phyloP scores from a whole-genome alignment of 2,329 filamentous ascomycete genomes.

The Zymoseptoria crescenta region DNA sequence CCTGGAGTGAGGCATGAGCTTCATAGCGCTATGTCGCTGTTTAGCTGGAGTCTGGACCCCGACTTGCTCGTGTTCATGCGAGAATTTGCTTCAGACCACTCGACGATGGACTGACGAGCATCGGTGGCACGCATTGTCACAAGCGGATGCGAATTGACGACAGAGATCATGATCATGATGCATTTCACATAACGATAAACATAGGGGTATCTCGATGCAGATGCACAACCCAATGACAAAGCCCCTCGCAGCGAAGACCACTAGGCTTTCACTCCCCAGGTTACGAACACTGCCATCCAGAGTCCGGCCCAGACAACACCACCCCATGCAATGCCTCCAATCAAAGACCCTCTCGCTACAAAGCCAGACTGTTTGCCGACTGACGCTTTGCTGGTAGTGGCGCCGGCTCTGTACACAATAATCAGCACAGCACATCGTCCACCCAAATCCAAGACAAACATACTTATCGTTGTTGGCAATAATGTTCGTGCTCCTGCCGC shows the following conservation, averaged over 20 bases:
- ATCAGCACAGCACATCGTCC: not conserved
- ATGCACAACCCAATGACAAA: not conserved
- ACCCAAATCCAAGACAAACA: not conserved
- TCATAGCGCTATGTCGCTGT: not conserved
- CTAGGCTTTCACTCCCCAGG: not conserved
- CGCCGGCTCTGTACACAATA: not conserved
- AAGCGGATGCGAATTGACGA: not conserved
- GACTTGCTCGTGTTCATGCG: not conserved
- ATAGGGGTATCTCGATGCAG: slow-evolving; percentile 1
- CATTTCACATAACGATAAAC: not conserved
- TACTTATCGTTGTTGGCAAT: slow-evolving; percentile 26
- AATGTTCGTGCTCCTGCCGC: slow-evolving; percentile 44
- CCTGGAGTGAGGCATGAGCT: not conserved
- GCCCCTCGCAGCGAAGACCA: not conserved
- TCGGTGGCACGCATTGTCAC: not conserved
- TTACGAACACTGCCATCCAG: slow-evolving; percentile 1
- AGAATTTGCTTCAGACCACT: not conserved
- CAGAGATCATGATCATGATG: not conserved
- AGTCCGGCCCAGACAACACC: slow-evolving; percentile 1
- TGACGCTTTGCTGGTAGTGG: slow-evolving; percentile 9
- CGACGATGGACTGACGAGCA: not conserved
- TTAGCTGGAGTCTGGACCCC: not conserved
- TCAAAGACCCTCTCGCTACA: slow-evolving; percentile 11
- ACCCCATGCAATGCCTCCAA: slow-evolving; percentile 11
- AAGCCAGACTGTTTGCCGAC: slow-evolving; percentile 10